These are phyloP conservation scores for Aspergillus arachidicola DNA, from an alignment of 2,329 filamentous ascomycete species.

Conservation along the genomic window DNA sequence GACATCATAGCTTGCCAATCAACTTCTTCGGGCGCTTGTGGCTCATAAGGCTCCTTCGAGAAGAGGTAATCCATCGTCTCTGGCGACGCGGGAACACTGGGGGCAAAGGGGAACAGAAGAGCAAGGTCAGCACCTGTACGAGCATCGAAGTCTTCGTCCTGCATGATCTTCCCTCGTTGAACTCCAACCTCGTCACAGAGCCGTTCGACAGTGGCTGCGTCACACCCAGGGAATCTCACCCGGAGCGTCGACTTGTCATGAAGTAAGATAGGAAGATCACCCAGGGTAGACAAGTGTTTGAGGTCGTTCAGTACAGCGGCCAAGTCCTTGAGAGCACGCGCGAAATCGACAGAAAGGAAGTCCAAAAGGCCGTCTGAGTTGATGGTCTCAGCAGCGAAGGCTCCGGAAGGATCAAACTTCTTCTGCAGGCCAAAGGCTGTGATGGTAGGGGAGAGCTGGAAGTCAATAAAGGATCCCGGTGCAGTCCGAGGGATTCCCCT, in stretches of 20 bases:
- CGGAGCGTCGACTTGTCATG: constrained; percentile 69
- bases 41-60: constrained; percentile 39
- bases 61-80: constrained; percentile 47
- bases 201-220: constrained; percentile 76
- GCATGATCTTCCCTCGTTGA: constrained; percentile 72
- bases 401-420: constrained; percentile 26
- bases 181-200: constrained; percentile 89
- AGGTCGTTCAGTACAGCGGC: constrained; percentile 79
- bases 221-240: constrained; percentile 88
- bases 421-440: constrained; percentile 69
- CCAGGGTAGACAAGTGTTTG: constrained; percentile 72
- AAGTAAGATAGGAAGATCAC: constrained; percentile 80
- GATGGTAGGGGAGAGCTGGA: constrained; percentile 83
- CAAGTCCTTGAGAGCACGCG: constrained; percentile 80
- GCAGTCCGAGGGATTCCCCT: constrained; percentile 53
- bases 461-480: constrained; percentile 85
- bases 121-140: constrained; percentile 72
- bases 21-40: constrained; percentile 44
- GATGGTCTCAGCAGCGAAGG: constrained; percentile 61
- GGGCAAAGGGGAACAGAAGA: constrained; percentile 83
- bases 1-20: constrained; percentile 63
- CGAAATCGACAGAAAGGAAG: constrained; percentile 83
- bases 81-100: constrained; percentile 54
- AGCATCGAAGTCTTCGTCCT: constrained; percentile 75
- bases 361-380: constrained; percentile 84